These are phyloP conservation scores for Tetradesmus lagerheimii DNA, from an alignment of 139 green algal species.

Conservation along the genomic window DNA sequence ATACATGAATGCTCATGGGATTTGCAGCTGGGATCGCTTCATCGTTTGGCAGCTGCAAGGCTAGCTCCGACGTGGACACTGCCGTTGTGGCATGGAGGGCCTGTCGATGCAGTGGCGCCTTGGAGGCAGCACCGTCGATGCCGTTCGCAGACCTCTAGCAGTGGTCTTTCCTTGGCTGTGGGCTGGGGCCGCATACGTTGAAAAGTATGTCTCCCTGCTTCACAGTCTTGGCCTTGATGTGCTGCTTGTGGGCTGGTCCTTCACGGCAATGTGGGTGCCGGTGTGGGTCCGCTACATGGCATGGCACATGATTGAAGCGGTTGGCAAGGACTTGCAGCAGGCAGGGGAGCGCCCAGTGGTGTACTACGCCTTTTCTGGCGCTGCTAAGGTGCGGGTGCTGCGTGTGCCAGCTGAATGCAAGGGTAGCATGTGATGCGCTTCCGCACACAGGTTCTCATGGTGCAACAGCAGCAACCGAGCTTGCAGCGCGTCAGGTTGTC, in stretches of 20 bases:
- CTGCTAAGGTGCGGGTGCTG: constrained; percentile 3
- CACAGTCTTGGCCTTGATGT: background rate
- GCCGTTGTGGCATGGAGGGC: background rate
- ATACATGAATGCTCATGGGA: background rate
- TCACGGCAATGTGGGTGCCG: constrained; percentile 27
- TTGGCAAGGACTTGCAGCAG: background rate
- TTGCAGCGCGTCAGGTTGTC: too few species aligned
- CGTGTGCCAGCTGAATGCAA: too few species aligned
- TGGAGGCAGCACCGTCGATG: background rate
- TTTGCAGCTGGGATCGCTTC: background rate
- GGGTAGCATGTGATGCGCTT: background rate
- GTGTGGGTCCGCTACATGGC: background rate
- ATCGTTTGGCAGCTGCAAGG: background rate
- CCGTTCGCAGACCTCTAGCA: background rate
- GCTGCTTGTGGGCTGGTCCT: constrained; percentile 8
- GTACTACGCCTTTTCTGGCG: constrained; percentile 21
- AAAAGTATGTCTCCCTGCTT: constrained; percentile 2
- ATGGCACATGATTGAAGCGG: background rate
- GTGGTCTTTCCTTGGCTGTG: constrained; percentile 15
- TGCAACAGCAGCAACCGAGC: too few species aligned
- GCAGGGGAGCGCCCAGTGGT: constrained; percentile 14
- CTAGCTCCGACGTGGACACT: background rate
- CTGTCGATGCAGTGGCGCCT: background rate
- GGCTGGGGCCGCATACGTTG: background rate
- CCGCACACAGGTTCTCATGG: too few species aligned